Percentiles rank a stretch among this genome's conserved stretches.
Evolutionary conservation across 495 filamentous ascomycete genomes (phyloP).

Genomic region (Trichoderma reesei): DNA sequence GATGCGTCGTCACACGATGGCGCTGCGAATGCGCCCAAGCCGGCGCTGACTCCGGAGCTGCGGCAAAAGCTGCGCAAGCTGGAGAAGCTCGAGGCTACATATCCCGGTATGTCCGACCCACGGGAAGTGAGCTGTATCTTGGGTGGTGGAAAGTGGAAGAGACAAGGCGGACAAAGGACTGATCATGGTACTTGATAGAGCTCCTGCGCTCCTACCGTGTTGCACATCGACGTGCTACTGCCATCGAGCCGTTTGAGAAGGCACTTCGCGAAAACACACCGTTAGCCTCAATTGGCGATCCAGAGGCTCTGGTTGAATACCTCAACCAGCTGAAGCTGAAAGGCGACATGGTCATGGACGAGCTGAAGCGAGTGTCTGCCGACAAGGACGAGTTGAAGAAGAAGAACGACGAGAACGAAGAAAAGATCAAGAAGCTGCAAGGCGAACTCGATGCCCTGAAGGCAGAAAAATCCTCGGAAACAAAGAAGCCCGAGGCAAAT

Average conservation of each 20-base stretch:
- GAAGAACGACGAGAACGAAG: conserved; percentile 60
- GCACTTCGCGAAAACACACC: conserved; percentile 85
- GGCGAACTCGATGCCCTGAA: conserved; percentile 28
- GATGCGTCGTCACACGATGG: not conserved
- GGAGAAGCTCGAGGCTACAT: conserved; percentile 77
- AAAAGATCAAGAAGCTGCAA: conserved; percentile 46
- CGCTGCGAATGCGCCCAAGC: not conserved
- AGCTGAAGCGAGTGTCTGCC: conserved; percentile 75
- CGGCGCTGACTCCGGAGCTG: conserved; percentile 67
- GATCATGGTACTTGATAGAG: conserved; percentile 43
- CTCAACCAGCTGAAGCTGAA: conserved; percentile 81
- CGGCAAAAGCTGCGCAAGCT: conserved; percentile 61
- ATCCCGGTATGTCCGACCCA: conserved; percentile 55
- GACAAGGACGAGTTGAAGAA: conserved; percentile 76
- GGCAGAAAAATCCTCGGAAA: conserved; percentile 19
- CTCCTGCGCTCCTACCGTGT: conserved; percentile 82
- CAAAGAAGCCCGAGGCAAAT: conserved; percentile 13
- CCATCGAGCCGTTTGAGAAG: conserved; percentile 89
- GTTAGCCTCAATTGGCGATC: conserved; percentile 76
- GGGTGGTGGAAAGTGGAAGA: not conserved
- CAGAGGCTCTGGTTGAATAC: conserved; percentile 80
- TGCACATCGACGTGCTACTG: conserved; percentile 72
- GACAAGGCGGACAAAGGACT: not conserved
- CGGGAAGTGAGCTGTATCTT: not conserved
- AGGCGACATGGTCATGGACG: conserved; percentile 81